These are phyloP conservation scores for Aspergillus steynii DNA, from an alignment of 495 filamentous ascomycete species.

Conservation along the genomic window DNA sequence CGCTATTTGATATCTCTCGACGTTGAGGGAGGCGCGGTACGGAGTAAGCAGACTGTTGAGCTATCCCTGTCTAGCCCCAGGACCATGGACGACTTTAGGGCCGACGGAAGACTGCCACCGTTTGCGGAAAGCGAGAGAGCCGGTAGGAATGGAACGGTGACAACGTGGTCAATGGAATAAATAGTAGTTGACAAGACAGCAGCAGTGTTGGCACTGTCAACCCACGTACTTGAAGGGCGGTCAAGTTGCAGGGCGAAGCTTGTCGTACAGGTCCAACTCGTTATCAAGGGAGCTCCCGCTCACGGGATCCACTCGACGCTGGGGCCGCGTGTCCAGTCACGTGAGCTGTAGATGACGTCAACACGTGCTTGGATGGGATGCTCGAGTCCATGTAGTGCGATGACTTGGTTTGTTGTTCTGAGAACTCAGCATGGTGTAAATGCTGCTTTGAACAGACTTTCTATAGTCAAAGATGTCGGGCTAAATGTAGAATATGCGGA, in stretches of 20 bases:
- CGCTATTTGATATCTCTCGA: neutral
- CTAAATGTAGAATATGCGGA: neutral
- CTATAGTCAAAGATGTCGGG: neutral
- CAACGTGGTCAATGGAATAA: neutral
- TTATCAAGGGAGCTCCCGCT: conserved; percentile 7
- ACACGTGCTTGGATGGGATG: neutral
- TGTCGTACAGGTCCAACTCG: conserved; percentile 6
- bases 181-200: neutral
- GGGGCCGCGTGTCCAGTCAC: conserved; percentile 21
- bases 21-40: neutral
- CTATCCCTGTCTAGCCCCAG: neutral
- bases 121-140: neutral
- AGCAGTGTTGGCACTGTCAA: neutral
- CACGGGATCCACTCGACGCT: conserved; percentile 12
- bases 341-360: conserved; percentile 13
- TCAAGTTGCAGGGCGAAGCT: neutral
- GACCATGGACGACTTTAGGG: neutral
- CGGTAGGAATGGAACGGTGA: neutral
- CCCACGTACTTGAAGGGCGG: neutral
- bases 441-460: too few relatives aligned
- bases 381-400: neutral
- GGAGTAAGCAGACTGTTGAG: neutral
- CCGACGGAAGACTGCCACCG: neutral
- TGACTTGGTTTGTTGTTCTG: too few relatives aligned
- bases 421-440: too few relatives aligned